Percentiles rank a stretch among this genome's conserved stretches.
Evolutionary conservation across 345 rosid genomes (phyloP).

Genomic region (Populus euphratica): DNA sequence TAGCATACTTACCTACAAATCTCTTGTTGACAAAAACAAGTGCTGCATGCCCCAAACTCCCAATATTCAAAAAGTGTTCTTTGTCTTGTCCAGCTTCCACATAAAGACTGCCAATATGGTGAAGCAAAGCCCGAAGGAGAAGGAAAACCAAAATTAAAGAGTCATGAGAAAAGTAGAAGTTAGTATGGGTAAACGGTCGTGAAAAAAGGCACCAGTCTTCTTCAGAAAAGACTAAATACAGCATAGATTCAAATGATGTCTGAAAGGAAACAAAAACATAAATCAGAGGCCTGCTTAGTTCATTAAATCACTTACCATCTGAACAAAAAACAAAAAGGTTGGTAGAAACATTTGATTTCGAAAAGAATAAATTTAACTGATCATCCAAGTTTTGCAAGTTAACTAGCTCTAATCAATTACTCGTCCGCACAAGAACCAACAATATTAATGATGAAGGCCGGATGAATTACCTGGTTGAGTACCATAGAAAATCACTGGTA

Average conservation of each 20-base stretch:
- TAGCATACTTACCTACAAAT: constrained; percentile 33
- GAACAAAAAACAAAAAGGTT: too few relatives aligned
- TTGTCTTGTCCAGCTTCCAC: constrained; percentile 22
- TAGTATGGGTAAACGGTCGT: too few relatives aligned
- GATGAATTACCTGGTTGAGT: constrained; percentile 45
- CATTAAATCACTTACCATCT: too few relatives aligned
- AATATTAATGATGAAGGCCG: neutral
- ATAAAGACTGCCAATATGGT: constrained; percentile 33
- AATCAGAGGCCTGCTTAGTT: too few relatives aligned
- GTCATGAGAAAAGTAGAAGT: neutral
- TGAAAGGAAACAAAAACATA: too few relatives aligned
- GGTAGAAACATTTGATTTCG: too few relatives aligned
- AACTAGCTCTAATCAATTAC: too few relatives aligned
- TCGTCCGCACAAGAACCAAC: too few relatives aligned
- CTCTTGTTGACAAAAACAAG: constrained; percentile 51
- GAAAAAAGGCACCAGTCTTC: neutral
- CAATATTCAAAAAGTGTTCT: constrained; percentile 28
- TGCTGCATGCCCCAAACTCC: constrained; percentile 63
- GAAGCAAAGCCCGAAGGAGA: constrained; percentile 16
- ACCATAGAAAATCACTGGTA: constrained; percentile 56
- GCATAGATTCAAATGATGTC: too few relatives aligned
- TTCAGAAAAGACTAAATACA: neutral
- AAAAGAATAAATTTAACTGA: too few relatives aligned
- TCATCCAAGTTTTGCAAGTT: too few relatives aligned
- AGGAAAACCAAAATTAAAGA: neutral